These are phyloP conservation scores for Cyberlindnera saturnus DNA, from an alignment of 805 yeast genomes.

Conservation along the genomic window DNA sequence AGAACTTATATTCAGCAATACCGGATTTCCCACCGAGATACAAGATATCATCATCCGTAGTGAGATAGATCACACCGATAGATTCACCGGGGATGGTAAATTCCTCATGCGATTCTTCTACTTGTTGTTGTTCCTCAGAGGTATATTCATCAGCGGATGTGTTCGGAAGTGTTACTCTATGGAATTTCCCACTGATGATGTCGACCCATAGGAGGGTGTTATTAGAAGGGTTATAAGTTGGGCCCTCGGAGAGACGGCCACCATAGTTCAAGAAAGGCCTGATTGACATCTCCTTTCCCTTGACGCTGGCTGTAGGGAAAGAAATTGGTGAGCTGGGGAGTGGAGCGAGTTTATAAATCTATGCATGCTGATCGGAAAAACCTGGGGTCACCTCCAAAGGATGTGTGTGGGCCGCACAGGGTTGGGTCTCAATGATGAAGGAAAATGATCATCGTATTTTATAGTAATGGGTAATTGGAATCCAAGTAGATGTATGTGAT, in stretches of 20 bases:
- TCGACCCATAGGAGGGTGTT: conserved; percentile 41
- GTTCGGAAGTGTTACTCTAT: conserved; percentile 24
- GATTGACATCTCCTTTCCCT: not conserved
- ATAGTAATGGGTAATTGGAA: too few relatives aligned
- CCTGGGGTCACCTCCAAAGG: not conserved
- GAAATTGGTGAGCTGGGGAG: not conserved
- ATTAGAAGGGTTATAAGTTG: conserved; percentile 53
- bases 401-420: not conserved
- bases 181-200: conserved; percentile 30
- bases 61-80: conserved; percentile 70
- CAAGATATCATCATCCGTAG: conserved; percentile 42
- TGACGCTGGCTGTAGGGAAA: not conserved
- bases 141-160: conserved; percentile 22
- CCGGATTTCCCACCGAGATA: conserved; percentile 64
- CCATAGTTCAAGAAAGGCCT: conserved; percentile 14
- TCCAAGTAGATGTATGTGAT: too few relatives aligned
- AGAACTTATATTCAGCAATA: conserved; percentile 47
- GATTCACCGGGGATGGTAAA: conserved; percentile 35
- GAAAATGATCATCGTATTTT: too few relatives aligned
- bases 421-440: too few relatives aligned
- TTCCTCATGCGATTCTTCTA: conserved; percentile 30
- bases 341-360: not conserved
- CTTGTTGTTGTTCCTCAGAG: conserved; percentile 18
- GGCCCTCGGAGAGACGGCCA: conserved; percentile 57
- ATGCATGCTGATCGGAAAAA: not conserved